These are phyloP conservation scores for Boletellus ananas DNA, from an alignment of 768 basidiomycete genomes.

Conservation along the genomic window DNA sequence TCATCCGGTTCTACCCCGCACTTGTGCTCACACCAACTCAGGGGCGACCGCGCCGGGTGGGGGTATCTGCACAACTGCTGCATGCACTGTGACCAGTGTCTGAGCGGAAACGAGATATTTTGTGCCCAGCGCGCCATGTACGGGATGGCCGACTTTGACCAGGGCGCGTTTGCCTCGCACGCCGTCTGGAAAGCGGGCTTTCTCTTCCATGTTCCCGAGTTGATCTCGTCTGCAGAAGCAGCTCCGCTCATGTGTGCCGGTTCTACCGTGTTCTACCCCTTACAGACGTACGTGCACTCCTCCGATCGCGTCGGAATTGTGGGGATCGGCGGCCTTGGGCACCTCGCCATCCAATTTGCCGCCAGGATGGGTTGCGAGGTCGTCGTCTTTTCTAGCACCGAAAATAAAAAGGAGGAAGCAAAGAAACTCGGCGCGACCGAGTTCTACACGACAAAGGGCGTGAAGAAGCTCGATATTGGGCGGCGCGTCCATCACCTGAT, in stretches of 20 bases:
- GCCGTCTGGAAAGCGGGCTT: slow-evolving; percentile 34
- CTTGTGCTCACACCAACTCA: slow-evolving; percentile 1
- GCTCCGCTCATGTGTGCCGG: slow-evolving; percentile 39
- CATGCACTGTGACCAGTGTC: slow-evolving; percentile 32
- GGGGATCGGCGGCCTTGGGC: slow-evolving; percentile 37
- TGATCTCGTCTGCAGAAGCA: slow-evolving; percentile 27
- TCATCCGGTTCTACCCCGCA: background rate
- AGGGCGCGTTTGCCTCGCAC: slow-evolving; percentile 35
- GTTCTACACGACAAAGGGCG: slow-evolving; percentile 31
- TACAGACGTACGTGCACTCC: slow-evolving; percentile 23
- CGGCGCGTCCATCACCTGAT: slow-evolving; percentile 30
- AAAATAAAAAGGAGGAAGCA: slow-evolving; percentile 33
- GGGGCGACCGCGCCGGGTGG: slow-evolving; percentile 37
- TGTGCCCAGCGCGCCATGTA: slow-evolving; percentile 26
- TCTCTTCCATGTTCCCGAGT: slow-evolving; percentile 34
- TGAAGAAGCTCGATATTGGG: slow-evolving; percentile 22
- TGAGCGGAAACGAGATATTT: slow-evolving; percentile 30
- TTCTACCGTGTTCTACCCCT: slow-evolving; percentile 30
- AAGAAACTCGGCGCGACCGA: slow-evolving; percentile 33
- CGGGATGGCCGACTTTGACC: slow-evolving; percentile 24
- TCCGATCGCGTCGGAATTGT: slow-evolving; percentile 34
- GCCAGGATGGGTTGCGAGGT: slow-evolving; percentile 39
- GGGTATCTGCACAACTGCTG: slow-evolving; percentile 34
- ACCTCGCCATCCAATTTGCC: slow-evolving; percentile 38
- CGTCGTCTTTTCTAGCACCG: slow-evolving; percentile 33